Evolutionary conservation across 768 basidiomycete genomes (phyloP).

Genomic region (Terana coerulea): DNA sequence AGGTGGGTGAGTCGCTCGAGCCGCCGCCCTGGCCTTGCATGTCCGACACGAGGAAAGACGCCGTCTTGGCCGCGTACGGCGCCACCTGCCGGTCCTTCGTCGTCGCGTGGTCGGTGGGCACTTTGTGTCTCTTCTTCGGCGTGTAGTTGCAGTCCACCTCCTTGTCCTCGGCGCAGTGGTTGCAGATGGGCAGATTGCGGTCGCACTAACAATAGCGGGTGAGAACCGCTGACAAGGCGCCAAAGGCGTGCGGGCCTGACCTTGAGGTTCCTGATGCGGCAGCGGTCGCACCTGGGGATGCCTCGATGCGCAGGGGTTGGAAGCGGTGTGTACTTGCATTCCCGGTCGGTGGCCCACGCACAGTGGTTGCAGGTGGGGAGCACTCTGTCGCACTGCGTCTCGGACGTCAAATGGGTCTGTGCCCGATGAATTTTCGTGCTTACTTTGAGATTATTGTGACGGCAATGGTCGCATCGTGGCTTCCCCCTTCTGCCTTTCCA

Average conservation of each 20-base stretch:
- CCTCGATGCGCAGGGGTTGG: conserved; percentile 75
- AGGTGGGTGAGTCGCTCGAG: conserved; percentile 11
- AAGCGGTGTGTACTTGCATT: conserved; percentile 70
- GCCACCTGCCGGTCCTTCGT: conserved; percentile 33
- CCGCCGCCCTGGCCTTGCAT: conserved; percentile 12
- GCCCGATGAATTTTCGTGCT: too few relatives aligned
- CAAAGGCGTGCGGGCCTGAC: conserved; percentile 31
- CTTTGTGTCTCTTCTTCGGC: conserved; percentile 64
- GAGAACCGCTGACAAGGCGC: conserved; percentile 1
- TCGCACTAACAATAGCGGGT: conserved; percentile 48
- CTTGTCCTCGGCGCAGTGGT: conserved; percentile 55
- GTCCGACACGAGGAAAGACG: conserved; percentile 45
- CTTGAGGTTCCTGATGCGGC: conserved; percentile 64
- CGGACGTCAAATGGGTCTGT: too few relatives aligned
- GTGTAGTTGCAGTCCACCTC: conserved; percentile 65
- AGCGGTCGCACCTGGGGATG: conserved; percentile 70
- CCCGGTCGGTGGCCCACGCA: conserved; percentile 56
- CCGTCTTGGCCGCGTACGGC: conserved; percentile 44
- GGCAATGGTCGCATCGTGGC: conserved; percentile 72
- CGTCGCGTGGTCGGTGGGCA: conserved; percentile 39
- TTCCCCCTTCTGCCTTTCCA: conserved; percentile 77
- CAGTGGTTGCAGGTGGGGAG: conserved; percentile 72
- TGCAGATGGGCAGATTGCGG: conserved; percentile 67
- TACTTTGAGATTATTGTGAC: conserved; percentile 68
- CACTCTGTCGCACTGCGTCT: conserved; percentile 65